phyloP scores from a whole-genome alignment of 1,284 basidiomycete species.

The Moniliophthora roreri region DNA sequence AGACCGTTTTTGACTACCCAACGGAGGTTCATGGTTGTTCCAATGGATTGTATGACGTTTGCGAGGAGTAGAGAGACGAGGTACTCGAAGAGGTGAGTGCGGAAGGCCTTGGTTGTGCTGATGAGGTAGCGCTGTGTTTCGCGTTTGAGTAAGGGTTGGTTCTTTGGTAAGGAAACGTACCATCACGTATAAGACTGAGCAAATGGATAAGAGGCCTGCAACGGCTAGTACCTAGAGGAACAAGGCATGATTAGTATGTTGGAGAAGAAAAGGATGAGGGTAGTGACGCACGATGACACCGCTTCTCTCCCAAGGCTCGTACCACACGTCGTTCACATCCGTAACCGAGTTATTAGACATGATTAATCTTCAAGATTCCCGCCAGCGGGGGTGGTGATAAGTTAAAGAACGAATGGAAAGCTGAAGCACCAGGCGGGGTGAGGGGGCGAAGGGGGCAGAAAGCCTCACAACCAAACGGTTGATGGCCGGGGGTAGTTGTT shows the following conservation, averaged over 20 bases:
- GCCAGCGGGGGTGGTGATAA: not conserved
- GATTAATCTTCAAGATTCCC: not conserved
- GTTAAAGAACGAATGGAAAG: no score
- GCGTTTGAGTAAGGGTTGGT: not conserved
- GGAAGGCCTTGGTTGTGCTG: conserved; percentile 4
- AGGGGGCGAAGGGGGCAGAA: no score
- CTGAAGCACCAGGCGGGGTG: no score
- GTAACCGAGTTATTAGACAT: not conserved
- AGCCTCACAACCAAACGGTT: no score
- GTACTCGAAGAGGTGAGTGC: conserved; percentile 13
- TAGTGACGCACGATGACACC: conserved; percentile 11
- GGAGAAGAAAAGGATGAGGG: not conserved
- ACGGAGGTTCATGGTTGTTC: conserved; percentile 36
- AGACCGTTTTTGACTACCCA: conserved; percentile 39
- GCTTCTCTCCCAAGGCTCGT: conserved; percentile 5
- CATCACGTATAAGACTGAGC: conserved; percentile 6
- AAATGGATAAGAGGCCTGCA: conserved; percentile 11
- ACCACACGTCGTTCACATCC: not conserved
- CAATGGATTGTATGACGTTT: conserved; percentile 41
- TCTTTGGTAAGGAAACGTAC: not conserved
- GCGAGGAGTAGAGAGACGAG: conserved; percentile 37
- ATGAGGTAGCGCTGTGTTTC: not conserved
- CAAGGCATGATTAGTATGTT: not conserved
- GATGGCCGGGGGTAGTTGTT: no score
- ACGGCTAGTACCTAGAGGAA: conserved; percentile 9